These are phyloP conservation scores for Middelhovenomyces tepae DNA, from an alignment of 805 yeast genomes.

Conservation along the genomic window DNA sequence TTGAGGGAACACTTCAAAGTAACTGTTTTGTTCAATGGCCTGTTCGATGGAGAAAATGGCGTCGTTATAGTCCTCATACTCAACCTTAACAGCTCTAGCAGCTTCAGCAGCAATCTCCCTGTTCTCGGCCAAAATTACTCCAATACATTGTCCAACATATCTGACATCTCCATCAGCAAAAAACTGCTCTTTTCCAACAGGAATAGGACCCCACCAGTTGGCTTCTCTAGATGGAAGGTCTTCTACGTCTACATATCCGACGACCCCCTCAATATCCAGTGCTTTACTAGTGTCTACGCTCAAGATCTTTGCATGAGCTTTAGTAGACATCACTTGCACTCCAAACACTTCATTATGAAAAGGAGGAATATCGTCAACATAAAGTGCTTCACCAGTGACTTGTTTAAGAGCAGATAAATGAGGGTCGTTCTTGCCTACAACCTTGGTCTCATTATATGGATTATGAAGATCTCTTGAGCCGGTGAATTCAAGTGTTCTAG, in stretches of 20 bases:
- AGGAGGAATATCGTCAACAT: slow-evolving; percentile 39
- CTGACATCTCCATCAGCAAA: slow-evolving; percentile 36
- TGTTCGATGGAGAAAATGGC: slow-evolving; percentile 36
- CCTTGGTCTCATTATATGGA: slow-evolving; percentile 28
- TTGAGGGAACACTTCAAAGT: slow-evolving; percentile 29
- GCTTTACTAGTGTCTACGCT: slow-evolving; percentile 34
- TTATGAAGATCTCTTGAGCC: slow-evolving; percentile 34
- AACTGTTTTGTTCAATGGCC: slow-evolving; percentile 34
- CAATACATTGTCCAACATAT: slow-evolving; percentile 38
- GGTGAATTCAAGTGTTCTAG: slow-evolving; percentile 25
- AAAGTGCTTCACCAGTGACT: slow-evolving; percentile 40
- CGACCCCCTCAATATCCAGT: slow-evolving; percentile 33
- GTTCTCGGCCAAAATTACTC: slow-evolving; percentile 32
- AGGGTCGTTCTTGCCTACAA: slow-evolving; percentile 35
- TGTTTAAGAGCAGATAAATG: slow-evolving; percentile 40
- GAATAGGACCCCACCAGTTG: slow-evolving; percentile 36
- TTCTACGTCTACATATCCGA: slow-evolving; percentile 33
- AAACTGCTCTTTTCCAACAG: slow-evolving; percentile 36
- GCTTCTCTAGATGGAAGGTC: slow-evolving; percentile 32
- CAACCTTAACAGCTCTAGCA: slow-evolving; percentile 34
- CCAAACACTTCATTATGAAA: slow-evolving; percentile 35
- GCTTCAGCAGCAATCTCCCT: slow-evolving; percentile 36
- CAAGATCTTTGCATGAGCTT: slow-evolving; percentile 36
- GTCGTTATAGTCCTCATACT: slow-evolving; percentile 26
- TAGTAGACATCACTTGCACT: slow-evolving; percentile 36